Evolutionary conservation across 2,329 filamentous ascomycete species (phyloP).

Genomic region (Beauveria varroae): DNA sequence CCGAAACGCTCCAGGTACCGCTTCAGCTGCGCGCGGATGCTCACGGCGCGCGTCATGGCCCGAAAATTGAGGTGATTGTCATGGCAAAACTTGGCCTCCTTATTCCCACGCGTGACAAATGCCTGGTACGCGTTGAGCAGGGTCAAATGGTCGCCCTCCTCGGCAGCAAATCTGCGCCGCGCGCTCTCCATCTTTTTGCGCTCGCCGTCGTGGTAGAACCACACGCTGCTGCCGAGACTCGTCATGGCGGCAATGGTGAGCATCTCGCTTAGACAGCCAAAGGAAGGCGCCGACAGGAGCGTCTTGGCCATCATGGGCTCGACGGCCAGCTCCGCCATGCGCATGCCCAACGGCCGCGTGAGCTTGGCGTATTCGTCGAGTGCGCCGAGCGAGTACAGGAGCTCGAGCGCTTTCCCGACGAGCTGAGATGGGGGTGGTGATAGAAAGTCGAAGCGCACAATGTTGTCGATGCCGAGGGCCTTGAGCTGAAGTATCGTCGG

Average conservation of each 20-base stretch:
- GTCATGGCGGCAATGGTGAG: constrained; percentile 93
- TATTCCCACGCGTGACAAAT: constrained; percentile 75
- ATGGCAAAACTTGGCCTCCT: constrained; percentile 79
- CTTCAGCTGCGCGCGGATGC: constrained; percentile 77
- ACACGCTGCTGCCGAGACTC: constrained; percentile 73
- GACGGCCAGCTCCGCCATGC: constrained; percentile 89
- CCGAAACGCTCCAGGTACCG: constrained; percentile 83
- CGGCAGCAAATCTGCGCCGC: constrained; percentile 75
- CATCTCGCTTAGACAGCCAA: constrained; percentile 77
- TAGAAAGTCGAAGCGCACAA: constrained; percentile 83
- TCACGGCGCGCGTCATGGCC: constrained; percentile 71
- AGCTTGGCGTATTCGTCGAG: constrained; percentile 86
- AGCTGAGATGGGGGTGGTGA: constrained; percentile 79
- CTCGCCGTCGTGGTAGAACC: constrained; percentile 72
- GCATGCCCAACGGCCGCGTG: constrained; percentile 75
- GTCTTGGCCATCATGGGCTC: constrained; percentile 96
- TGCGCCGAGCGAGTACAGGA: constrained; percentile 79
- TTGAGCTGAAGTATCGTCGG: constrained; percentile 87
- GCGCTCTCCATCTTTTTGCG: constrained; percentile 68
- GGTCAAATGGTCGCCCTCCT: constrained; percentile 90
- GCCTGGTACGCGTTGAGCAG: constrained; percentile 89
- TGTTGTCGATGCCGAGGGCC: constrained; percentile 89
- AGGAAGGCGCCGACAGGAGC: constrained; percentile 65
- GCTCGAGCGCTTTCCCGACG: constrained; percentile 76
- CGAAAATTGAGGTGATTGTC: constrained; percentile 86